Conservation (phyloP, 306 rosid species). For the Luffa aegyptiaca region DNA sequence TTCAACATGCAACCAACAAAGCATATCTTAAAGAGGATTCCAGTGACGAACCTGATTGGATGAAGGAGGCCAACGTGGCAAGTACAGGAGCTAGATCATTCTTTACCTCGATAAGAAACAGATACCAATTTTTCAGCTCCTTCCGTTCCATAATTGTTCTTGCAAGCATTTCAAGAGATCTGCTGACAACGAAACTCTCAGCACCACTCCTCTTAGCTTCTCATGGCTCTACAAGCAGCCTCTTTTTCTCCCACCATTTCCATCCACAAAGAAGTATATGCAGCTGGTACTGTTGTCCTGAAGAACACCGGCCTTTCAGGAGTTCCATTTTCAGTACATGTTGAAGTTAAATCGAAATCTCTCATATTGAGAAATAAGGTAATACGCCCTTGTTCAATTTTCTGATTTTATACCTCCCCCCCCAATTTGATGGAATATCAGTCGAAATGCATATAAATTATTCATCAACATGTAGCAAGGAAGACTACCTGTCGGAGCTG, state of each 20-base stretch:
- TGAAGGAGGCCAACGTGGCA: neutral
- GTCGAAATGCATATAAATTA: neutral
- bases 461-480: neutral
- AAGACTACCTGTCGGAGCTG: conserved; percentile 15
- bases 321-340: neutral
- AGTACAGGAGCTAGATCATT: neutral
- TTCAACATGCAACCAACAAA: neutral
- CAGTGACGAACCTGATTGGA: neutral
- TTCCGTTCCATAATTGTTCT: neutral
- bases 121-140: neutral
- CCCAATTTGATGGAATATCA: neutral
- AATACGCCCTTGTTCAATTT: neutral
- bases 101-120: neutral
- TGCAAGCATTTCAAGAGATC: neutral
- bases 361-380: neutral
- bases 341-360: neutral
- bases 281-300: neutral
- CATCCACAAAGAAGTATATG: neutral
- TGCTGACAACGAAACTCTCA: neutral
- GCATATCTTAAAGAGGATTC: neutral
- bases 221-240: conserved; percentile 6
- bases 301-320: neutral
- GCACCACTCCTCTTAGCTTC: neutral
- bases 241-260: conserved; percentile 1
- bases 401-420: neutral